phyloP scores from a whole-genome alignment of 2,329 filamentous ascomycete genomes.

The Fusarium multiceps region DNA sequence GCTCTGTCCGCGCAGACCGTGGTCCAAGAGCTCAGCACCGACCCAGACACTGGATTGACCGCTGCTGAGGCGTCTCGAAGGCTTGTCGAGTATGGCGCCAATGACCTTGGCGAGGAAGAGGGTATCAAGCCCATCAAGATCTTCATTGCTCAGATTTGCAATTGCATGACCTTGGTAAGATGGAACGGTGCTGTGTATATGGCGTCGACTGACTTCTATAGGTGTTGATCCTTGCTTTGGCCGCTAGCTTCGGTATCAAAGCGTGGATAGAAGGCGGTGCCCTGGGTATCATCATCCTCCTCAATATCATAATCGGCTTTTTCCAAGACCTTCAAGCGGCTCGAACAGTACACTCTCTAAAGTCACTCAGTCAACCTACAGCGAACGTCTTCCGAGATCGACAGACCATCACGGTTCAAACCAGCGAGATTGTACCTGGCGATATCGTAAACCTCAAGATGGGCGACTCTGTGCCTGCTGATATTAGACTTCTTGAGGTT shows the following conservation, averaged over 20 bases:
- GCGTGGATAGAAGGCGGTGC: constrained; percentile 71
- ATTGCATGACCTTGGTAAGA: constrained; percentile 73
- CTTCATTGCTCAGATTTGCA: constrained; percentile 72
- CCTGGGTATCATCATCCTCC: constrained; percentile 65
- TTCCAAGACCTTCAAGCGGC: constrained; percentile 59
- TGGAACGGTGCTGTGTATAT: accelerated
- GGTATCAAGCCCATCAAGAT: constrained; percentile 72
- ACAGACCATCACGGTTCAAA: constrained; percentile 25
- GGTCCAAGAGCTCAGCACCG: constrained; percentile 64
- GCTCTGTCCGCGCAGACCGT: constrained; percentile 65
- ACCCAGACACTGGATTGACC: constrained; percentile 68
- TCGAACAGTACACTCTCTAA: constrained; percentile 60
- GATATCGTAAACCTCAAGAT: constrained; percentile 66
- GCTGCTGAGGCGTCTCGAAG: constrained; percentile 64
- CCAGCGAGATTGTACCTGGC: constrained; percentile 54
- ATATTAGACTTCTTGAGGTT: constrained; percentile 56
- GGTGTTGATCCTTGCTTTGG: constrained; percentile 66
- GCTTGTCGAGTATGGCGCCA: constrained; percentile 67
- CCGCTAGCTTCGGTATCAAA: constrained; percentile 65
- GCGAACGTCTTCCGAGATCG: constrained; percentile 37
- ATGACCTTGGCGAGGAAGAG: constrained; percentile 70
- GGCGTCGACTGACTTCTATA: constrained; percentile 26
- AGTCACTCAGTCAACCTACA: constrained; percentile 50
- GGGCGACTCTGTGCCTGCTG: constrained; percentile 71
- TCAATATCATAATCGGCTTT: constrained; percentile 67